Conservation (phyloP, 345 rosid genomes). For the Eucalyptus tenuipes region DNA sequence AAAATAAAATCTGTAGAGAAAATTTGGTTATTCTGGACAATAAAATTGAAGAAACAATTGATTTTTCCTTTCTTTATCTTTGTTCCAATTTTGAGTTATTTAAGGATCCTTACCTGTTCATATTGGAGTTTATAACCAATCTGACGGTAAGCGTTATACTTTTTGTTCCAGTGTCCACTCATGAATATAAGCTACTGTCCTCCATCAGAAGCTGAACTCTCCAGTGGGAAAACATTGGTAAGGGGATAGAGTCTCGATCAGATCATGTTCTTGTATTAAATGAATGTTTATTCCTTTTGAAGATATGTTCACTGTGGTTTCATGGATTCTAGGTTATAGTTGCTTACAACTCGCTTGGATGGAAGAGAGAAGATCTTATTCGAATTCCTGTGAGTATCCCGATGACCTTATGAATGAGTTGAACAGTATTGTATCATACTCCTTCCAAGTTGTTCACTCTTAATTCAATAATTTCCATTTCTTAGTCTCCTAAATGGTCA, state of each 20-base stretch:
- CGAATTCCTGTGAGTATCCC: constrained; percentile 71
- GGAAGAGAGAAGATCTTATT: constrained; percentile 80
- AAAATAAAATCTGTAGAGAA: not conserved
- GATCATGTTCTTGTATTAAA: not conserved
- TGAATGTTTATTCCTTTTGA: not conserved
- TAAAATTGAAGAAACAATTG: not conserved
- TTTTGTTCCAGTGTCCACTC: constrained; percentile 66
- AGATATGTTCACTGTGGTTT: not conserved
- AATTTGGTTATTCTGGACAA: not conserved
- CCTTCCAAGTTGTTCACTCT: not conserved
- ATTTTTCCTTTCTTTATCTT: not conserved
- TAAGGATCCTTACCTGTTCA: not conserved
- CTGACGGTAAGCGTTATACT: not conserved
- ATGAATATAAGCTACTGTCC: constrained; percentile 93
- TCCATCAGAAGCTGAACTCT: constrained; percentile 53
- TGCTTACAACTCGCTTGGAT: constrained; percentile 90
- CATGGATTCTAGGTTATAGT: constrained; percentile 42
- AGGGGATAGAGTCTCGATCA: not conserved
- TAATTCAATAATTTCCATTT: not conserved
- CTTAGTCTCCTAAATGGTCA: not conserved
- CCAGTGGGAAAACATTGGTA: constrained; percentile 69
- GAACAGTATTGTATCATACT: not conserved
- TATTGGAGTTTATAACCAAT: not conserved
- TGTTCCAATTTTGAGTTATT: not conserved
- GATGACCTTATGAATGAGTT: not conserved